Evolutionary conservation across 257 asterid genomes (phyloP), one percentile per base, ranked within the genome.

Genomic region (Scutellaria baicalensis): DNA sequence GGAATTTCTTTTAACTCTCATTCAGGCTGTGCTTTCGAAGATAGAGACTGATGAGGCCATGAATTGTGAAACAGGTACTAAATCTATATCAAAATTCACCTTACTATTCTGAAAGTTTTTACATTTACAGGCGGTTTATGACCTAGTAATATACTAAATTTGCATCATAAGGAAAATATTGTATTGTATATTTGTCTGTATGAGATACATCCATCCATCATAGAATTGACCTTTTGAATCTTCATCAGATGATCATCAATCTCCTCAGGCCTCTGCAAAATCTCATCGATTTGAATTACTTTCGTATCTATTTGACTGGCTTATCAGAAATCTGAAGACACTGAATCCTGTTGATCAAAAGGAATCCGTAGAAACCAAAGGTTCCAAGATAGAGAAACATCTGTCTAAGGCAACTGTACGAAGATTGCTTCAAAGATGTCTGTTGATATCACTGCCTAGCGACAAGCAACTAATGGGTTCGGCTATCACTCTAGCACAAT

Each of bases 11-110:
- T 54, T 60, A 44, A 71, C 80, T 44, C 95, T 93, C 66, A 82
- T 82, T 6, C 84, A 81, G 50, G 92, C 88, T 12, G 83, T 85
- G 76, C 87, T 91, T 40, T 92, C 79, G 60, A 86, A 83, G 85
- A 75, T 89, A 76, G 94, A 87, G 82, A 79, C 66, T 50, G 50
- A 47, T 9, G 73, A 70, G 47, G 72, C 79, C 80, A 50, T 57
- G 48, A 68, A 72, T 38, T 35, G n/a, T 54, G 72, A 69, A 74
- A 67, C 38, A 79, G 95, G 98, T 92, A 84, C 72, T 20, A 23
- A 44, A 12, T 7, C 52, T 20, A 21, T 66, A 9, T 18, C 43
- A 3, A 51, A 51, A 14, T n/a, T 52, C 17, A 3, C 16, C 39
- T 39, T 42, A 10, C 6, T 40, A 21, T 43, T 43, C 21, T 3